phyloP scores from a whole-genome alignment of 1,284 basidiomycete species.

The Ceratobasidium sp. region DNA sequence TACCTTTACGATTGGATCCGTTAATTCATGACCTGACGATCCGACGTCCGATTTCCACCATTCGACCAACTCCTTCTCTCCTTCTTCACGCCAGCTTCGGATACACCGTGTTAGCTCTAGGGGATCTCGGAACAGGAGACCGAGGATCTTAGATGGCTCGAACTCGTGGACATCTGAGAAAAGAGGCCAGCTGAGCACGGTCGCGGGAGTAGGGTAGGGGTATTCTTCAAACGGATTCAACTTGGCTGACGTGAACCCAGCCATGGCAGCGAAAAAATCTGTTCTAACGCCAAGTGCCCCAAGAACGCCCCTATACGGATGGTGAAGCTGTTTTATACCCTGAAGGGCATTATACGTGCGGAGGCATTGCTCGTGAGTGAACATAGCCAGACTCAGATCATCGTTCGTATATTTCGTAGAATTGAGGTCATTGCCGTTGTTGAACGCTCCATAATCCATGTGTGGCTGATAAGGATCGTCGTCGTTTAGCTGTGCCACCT shows the following conservation, averaged over 20 bases:
- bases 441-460: neutral
- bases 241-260: neutral
- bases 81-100: conserved; percentile 1
- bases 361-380: neutral
- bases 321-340: neutral
- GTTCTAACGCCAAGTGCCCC: neutral
- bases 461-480: neutral
- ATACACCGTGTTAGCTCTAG: neutral
- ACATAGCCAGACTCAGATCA: neutral
- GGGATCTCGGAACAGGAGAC: neutral
- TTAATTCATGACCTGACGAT: too few species aligned
- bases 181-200: neutral
- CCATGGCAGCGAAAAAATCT: neutral
- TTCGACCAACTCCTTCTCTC: conserved; percentile 4
- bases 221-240: neutral
- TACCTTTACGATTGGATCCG: too few species aligned
- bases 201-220: neutral
- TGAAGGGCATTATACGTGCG: neutral
- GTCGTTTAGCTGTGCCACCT: neutral
- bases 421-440: conserved; percentile 12
- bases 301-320: conserved; percentile 7
- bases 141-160: neutral
- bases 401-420: too few species aligned
- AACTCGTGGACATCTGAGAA: neutral
- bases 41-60: neutral